These are phyloP conservation scores for Galeopsis tetrahit DNA, from an alignment of 257 asterid species.

Conservation along the genomic window DNA sequence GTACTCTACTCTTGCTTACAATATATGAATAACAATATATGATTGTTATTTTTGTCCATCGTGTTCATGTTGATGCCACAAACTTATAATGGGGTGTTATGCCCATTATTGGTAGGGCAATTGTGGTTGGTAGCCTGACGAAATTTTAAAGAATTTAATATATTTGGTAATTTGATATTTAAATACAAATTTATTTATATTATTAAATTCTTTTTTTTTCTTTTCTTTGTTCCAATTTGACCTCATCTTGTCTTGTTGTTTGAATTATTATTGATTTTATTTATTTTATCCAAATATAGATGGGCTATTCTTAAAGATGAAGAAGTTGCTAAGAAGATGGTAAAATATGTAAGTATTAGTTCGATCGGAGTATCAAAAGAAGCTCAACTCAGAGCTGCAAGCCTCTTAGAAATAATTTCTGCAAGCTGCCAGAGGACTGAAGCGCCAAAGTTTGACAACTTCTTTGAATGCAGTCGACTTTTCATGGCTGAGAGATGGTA, in stretches of 20 bases:
- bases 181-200: too few relatives aligned
- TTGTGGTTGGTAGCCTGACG: too few relatives aligned
- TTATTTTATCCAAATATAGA: constrained; percentile 31
- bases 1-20: constrained; percentile 31
- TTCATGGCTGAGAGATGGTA: constrained; percentile 66
- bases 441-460: constrained; percentile 34
- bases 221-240: too few relatives aligned
- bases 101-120: too few relatives aligned
- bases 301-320: constrained; percentile 83
- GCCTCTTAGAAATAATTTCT: constrained; percentile 47
- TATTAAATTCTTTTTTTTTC: too few relatives aligned
- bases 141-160: too few relatives aligned
- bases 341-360: constrained; percentile 55
- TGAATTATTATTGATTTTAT: background rate
- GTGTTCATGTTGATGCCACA: too few relatives aligned
- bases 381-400: constrained; percentile 75
- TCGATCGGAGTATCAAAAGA: constrained; percentile 85
- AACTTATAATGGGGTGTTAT: too few relatives aligned
- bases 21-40: too few relatives aligned
- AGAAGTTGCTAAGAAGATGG: constrained; percentile 66
- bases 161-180: too few relatives aligned
- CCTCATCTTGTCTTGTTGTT: background rate
- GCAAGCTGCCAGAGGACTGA: constrained; percentile 41
- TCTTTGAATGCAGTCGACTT: constrained; percentile 46
- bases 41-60: too few relatives aligned